Percentiles rank a stretch among this genome's conserved stretches.
Conservation (phyloP, 2,329 filamentous ascomycete species). For the Cadophora malorum region DNA sequence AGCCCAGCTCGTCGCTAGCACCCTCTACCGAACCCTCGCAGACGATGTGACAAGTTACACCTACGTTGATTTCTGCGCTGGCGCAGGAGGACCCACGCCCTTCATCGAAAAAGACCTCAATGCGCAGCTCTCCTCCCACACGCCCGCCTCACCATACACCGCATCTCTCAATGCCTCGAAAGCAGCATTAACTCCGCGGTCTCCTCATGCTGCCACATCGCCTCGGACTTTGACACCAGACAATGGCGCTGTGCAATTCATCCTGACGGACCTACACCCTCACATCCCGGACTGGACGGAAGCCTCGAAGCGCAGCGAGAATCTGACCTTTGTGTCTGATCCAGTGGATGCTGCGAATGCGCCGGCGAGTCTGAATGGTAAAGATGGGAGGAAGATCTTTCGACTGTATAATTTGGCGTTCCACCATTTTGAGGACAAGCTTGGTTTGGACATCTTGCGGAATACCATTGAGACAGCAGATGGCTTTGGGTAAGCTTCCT, state of each 20-base stretch:
- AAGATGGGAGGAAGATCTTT: constrained; percentile 60
- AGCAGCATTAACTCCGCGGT: constrained; percentile 34
- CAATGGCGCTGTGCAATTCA: constrained; percentile 56
- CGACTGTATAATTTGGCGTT: constrained; percentile 77
- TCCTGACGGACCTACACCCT: constrained; percentile 71
- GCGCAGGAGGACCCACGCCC: constrained; percentile 74
- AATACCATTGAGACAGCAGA: constrained; percentile 70
- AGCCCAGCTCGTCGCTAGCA: constrained; percentile 63
- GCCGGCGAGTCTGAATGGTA: constrained; percentile 55
- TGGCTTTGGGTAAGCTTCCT: constrained; percentile 60
- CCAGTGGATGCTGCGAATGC: constrained; percentile 70
- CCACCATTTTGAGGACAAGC: constrained; percentile 74
- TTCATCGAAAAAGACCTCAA: constrained; percentile 67
- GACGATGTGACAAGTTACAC: constrained; percentile 58
- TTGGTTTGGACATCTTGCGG: constrained; percentile 65
- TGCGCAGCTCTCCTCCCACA: constrained; percentile 44
- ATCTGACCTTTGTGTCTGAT: constrained; percentile 64
- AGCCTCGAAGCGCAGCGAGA: constrained; percentile 57
- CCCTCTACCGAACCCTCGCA: constrained; percentile 60
- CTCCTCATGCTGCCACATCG: constrained; percentile 33
- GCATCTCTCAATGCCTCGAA: constrained; percentile 24
- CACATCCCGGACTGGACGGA: constrained; percentile 65
- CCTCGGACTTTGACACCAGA: constrained; percentile 14
- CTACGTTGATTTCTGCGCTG: constrained; percentile 79
- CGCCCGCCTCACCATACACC: constrained; percentile 39